These are phyloP conservation scores for Thyridium curvatum DNA, from an alignment of 2,329 filamentous ascomycete species.

Conservation along the genomic window DNA sequence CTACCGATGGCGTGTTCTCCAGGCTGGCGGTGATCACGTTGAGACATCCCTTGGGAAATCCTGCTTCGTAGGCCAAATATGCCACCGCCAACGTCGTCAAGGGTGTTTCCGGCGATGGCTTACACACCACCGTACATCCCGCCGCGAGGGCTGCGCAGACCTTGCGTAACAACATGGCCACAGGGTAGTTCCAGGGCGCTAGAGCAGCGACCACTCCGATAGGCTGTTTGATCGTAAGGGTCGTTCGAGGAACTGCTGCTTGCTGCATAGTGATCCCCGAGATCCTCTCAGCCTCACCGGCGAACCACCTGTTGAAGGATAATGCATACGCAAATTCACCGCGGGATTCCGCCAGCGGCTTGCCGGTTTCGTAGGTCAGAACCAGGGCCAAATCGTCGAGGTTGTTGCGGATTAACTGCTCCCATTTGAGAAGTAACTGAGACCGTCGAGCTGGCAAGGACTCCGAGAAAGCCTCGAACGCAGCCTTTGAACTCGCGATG, in stretches of 20 bases:
- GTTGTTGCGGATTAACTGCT: conserved; percentile 21
- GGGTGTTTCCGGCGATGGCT: conserved; percentile 63
- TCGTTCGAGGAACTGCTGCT: too few relatives aligned
- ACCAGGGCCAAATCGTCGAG: conserved; percentile 28
- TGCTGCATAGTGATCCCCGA: too few relatives aligned
- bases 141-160: conserved; percentile 52
- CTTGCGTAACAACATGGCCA: conserved; percentile 42
- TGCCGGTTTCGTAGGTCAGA: conserved; percentile 44
- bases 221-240: conserved; percentile 61
- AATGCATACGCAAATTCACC: conserved; percentile 48
- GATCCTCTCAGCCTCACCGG: conserved; percentile 36
- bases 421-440: too few relatives aligned
- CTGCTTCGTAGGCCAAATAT: conserved; percentile 59
- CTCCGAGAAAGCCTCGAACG: too few relatives aligned
- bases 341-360: conserved; percentile 43
- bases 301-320: conserved; percentile 49
- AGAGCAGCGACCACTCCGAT: conserved; percentile 63
- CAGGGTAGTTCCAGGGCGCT: conserved; percentile 60
- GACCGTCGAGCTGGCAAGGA: too few relatives aligned
- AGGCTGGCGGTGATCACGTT: conserved; percentile 9
- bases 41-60: conserved; percentile 60
- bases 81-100: conserved; percentile 61
- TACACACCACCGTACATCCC: conserved; percentile 64
- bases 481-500: too few relatives aligned
- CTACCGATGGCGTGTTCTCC: conserved; percentile 5